phyloP scores from a whole-genome alignment of 2,329 filamentous ascomycete species.

The Apiospora malaysiana region DNA sequence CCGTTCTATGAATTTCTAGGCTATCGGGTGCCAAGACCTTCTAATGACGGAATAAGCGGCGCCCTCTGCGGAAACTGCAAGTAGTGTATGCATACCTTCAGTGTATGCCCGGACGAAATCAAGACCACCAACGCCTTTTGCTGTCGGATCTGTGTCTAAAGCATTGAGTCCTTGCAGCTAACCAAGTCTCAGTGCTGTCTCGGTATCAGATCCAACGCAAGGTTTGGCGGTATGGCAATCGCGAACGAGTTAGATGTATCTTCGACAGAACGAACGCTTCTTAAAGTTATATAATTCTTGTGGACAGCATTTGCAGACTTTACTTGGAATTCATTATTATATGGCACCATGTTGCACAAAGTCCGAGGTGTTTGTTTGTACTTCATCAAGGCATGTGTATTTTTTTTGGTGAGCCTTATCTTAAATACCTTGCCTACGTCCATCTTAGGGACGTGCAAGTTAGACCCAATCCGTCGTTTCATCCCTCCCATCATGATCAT shows the following conservation, averaged over 20 bases:
- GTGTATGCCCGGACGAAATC: background rate
- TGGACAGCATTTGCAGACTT: background rate
- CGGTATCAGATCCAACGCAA: too few species aligned
- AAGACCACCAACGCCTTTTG: background rate
- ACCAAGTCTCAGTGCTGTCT: too few species aligned
- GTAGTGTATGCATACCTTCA: background rate
- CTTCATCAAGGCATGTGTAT: constrained; percentile 21
- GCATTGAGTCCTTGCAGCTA: background rate
- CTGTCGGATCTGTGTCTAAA: background rate
- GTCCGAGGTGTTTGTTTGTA: background rate
- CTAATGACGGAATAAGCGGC: constrained; percentile 10
- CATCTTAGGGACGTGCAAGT: constrained; percentile 10
- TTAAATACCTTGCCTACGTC: constrained; percentile 4
- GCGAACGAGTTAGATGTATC: too few species aligned
- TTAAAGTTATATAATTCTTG: too few species aligned
- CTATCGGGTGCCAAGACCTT: constrained; percentile 5
- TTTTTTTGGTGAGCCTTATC: constrained; percentile 21
- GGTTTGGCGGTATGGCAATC: too few species aligned
- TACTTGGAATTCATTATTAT: background rate
- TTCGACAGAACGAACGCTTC: too few species aligned
- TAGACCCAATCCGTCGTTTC: constrained; percentile 23
- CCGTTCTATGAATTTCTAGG: constrained; percentile 10
- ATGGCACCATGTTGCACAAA: background rate
- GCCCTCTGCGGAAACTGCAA: background rate
- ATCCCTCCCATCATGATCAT: constrained; percentile 39